These are phyloP conservation scores for Tillandsia fasciculata DNA, from an alignment of 176 grass and related monocot genomes.

Conservation along the genomic window DNA sequence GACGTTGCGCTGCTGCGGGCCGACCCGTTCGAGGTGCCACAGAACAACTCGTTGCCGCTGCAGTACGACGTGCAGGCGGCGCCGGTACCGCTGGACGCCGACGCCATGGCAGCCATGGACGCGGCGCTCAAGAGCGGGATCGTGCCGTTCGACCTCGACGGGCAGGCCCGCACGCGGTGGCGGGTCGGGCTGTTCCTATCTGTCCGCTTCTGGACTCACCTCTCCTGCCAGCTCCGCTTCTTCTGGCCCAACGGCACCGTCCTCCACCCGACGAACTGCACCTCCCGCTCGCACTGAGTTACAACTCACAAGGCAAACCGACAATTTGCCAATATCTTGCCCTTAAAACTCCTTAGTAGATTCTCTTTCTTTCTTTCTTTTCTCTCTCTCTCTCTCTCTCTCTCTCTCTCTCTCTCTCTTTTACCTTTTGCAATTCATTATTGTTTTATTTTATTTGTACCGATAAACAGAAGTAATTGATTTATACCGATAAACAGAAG, in stretches of 20 bases:
- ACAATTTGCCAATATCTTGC: neutral
- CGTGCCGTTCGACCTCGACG: slow-evolving; percentile 49
- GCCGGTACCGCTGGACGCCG: slow-evolving; percentile 10
- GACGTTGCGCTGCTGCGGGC: slow-evolving; percentile 36
- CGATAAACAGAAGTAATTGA: too few relatives aligned
- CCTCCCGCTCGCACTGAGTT: slow-evolving; percentile 14
- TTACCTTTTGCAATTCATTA: neutral
- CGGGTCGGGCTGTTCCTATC: slow-evolving; percentile 55
- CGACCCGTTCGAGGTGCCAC: slow-evolving; percentile 32
- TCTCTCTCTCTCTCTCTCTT: too few relatives aligned
- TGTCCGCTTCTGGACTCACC: slow-evolving; percentile 48
- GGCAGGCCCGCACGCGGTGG: slow-evolving; percentile 55
- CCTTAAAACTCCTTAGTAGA: neutral
- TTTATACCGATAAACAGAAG: too few relatives aligned
- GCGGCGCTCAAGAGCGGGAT: slow-evolving; percentile 28
- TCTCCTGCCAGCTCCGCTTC: slow-evolving; percentile 49
- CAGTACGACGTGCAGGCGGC: slow-evolving; percentile 27
- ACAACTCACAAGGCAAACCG: too few relatives aligned
- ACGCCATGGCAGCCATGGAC: slow-evolving; percentile 38
- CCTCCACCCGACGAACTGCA: slow-evolving; percentile 22
- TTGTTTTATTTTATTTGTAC: too few relatives aligned
- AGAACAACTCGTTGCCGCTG: slow-evolving; percentile 38
- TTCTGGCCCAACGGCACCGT: slow-evolving; percentile 43
- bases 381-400: too few relatives aligned
- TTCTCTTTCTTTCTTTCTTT: neutral